These are phyloP conservation scores for Phytophthora ramorum DNA, from an alignment of 352 stramenopile species.

Conservation along the genomic window DNA sequence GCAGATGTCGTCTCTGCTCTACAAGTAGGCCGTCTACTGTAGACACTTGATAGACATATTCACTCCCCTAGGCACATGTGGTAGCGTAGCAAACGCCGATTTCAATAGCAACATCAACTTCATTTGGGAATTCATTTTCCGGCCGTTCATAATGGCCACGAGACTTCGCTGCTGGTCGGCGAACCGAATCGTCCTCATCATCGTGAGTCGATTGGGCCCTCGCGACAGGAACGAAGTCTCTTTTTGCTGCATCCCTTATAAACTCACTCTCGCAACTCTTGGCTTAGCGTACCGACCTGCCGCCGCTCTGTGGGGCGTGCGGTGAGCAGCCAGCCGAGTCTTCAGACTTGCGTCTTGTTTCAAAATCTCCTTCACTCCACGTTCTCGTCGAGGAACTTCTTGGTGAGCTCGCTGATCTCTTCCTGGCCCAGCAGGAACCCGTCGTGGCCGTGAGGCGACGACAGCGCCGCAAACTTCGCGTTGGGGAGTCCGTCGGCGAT, in stretches of 20 bases:
- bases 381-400: slow-evolving; percentile 60
- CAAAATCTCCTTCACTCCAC: slow-evolving; percentile 30
- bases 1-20: slow-evolving; percentile 80
- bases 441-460: slow-evolving; percentile 95
- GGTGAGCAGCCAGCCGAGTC: slow-evolving; percentile 29
- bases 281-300: slow-evolving; percentile 28
- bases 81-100: slow-evolving; percentile 1
- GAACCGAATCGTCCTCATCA: slow-evolving; percentile 35
- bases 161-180: slow-evolving; percentile 34
- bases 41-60: slow-evolving; percentile 14
- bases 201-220: slow-evolving; percentile 30
- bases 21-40: slow-evolving; percentile 50
- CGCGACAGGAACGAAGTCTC: slow-evolving; percentile 35
- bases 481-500: slow-evolving; percentile 86
- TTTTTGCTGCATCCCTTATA: slow-evolving; percentile 20
- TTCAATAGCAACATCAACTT: slow-evolving; percentile 25
- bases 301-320: slow-evolving; percentile 35
- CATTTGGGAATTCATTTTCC: slow-evolving; percentile 22
- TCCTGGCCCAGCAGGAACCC: slow-evolving; percentile 97
- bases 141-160: slow-evolving; percentile 5
- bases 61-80: background rate
- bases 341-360: slow-evolving; percentile 4
- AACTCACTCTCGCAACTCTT: slow-evolving; percentile 12
- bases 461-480: slow-evolving; percentile 88
- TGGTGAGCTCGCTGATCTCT: slow-evolving; percentile 80